These are phyloP conservation scores for Pleurotus ostreatus DNA, from an alignment of 768 basidiomycete species.

Conservation along the genomic window DNA sequence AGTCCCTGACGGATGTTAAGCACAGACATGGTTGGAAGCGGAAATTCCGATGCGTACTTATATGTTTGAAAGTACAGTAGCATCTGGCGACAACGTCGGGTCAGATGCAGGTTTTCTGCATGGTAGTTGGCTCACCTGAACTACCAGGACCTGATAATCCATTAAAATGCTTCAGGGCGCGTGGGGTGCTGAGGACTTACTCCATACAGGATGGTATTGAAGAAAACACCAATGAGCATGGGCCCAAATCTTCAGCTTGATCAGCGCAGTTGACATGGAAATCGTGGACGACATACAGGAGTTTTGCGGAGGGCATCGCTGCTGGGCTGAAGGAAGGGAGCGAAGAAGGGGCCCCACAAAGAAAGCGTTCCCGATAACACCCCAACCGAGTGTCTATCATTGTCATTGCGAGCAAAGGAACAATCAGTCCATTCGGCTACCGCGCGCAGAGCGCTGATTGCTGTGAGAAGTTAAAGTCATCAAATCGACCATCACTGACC, in stretches of 20 bases:
- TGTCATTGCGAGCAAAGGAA: too few species aligned
- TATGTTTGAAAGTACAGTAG: slow-evolving; percentile 33
- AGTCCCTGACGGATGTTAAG: slow-evolving; percentile 21
- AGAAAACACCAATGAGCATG: slow-evolving; percentile 14
- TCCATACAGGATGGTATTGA: slow-evolving; percentile 13
- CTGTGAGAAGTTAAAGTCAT: too few species aligned
- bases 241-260: slow-evolving; percentile 9
- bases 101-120: not conserved
- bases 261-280: not conserved
- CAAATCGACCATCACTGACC: too few species aligned
- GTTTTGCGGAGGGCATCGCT: not conserved
- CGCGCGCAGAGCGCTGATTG: too few species aligned
- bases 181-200: slow-evolving; percentile 3
- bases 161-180: not conserved
- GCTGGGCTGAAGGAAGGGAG: too few species aligned
- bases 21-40: not conserved
- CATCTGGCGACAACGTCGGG: slow-evolving; percentile 12
- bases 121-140: slow-evolving; percentile 19
- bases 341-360: too few species aligned
- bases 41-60: slow-evolving; percentile 16
- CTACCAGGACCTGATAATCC: slow-evolving; percentile 20
- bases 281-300: not conserved
- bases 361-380: too few species aligned
- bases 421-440: too few species aligned
- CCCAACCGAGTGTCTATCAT: too few species aligned